A percentile compares a stretch with the other conserved stretches of the same genome.
Evolutionary conservation across 1,284 basidiomycete genomes (phyloP).

Genomic region (Xerocomus nothofagi): DNA sequence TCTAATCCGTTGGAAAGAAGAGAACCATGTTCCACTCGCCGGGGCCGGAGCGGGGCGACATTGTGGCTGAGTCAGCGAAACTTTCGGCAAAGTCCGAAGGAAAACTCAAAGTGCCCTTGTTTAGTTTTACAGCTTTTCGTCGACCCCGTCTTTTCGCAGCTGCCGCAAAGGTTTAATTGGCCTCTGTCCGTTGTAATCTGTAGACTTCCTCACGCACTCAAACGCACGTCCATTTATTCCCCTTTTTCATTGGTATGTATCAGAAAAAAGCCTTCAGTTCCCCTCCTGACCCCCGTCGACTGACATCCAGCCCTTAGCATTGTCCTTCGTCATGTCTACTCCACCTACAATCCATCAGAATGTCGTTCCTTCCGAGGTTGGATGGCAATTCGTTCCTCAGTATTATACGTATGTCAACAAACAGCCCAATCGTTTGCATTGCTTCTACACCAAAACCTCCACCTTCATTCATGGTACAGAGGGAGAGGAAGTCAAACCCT

Average conservation of each 20-base stretch:
- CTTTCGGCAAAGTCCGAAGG: conserved; percentile 30
- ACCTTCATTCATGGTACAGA: conserved; percentile 96
- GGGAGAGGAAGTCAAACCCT: conserved; percentile 87
- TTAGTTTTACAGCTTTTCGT: conserved; percentile 22
- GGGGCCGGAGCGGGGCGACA: background rate
- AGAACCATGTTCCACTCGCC: background rate
- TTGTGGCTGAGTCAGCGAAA: conserved; percentile 30
- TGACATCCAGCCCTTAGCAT: conserved; percentile 26
- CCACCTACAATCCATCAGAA: conserved; percentile 45
- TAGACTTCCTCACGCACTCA: conserved; percentile 39
- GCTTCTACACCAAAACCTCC: conserved; percentile 98
- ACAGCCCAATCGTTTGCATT: conserved; percentile 93
- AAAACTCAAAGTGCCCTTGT: conserved; percentile 28
- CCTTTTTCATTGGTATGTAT: conserved; percentile 30
- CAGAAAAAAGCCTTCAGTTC: background rate
- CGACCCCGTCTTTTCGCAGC: conserved; percentile 25
- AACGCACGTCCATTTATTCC: conserved; percentile 36
- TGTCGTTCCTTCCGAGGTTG: conserved; percentile 85
- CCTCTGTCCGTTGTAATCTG: conserved; percentile 36
- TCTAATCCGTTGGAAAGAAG: background rate
- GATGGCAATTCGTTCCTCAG: conserved; percentile 96
- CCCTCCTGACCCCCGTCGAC: conserved; percentile 9
- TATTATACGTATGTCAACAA: conserved; percentile 99
- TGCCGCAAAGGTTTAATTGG: conserved; percentile 31
- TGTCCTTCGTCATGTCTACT: conserved; percentile 32